Percentiles rank a stretch among this genome's conserved stretches.
Conservation (phyloP, 2,329 filamentous ascomycete genomes). For the Aspergillus unguis region DNA sequence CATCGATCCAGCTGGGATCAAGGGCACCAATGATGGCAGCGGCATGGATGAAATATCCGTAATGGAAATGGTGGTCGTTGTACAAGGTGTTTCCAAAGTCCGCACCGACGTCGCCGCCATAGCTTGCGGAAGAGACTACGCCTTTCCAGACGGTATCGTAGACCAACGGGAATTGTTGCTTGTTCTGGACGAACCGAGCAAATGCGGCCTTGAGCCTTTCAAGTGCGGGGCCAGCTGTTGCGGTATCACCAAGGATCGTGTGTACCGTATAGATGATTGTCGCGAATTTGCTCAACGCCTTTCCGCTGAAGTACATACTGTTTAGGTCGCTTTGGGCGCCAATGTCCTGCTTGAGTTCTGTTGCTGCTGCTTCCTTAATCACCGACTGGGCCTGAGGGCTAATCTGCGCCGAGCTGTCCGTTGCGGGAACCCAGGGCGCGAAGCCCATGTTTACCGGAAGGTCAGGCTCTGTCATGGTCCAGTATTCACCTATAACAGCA, state of each 20-base stretch:
- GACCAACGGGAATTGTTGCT: constrained; percentile 59
- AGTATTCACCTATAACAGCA: constrained; percentile 67
- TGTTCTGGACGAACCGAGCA: constrained; percentile 62
- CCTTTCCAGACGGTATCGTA: constrained; percentile 69
- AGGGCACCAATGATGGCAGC: constrained; percentile 79
- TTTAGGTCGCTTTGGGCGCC: constrained; percentile 67
- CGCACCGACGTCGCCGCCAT: constrained; percentile 61
- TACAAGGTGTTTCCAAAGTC: constrained; percentile 91
- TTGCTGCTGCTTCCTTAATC: constrained; percentile 62
- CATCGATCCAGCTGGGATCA: constrained; percentile 68
- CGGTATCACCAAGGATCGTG: constrained; percentile 59
- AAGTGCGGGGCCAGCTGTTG: constrained; percentile 57
- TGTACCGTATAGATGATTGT: constrained; percentile 63
- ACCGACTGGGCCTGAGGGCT: constrained; percentile 52
- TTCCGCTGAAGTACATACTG: constrained; percentile 93
- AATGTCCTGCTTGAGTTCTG: constrained; percentile 75
- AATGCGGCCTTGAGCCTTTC: constrained; percentile 64
- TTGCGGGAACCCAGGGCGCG: constrained; percentile 66
- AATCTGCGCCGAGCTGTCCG: constrained; percentile 38
- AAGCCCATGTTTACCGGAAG: constrained; percentile 74
- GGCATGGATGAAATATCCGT: constrained; percentile 82
- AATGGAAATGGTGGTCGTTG: constrained; percentile 62
- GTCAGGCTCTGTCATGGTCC: constrained; percentile 73
- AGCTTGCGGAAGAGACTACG: constrained; percentile 72
- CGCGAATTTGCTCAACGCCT: constrained; percentile 76